Evolutionary conservation across 192 early-diverging fungal genomes (phyloP).

Genomic region (Pilobolus umbonatus): DNA sequence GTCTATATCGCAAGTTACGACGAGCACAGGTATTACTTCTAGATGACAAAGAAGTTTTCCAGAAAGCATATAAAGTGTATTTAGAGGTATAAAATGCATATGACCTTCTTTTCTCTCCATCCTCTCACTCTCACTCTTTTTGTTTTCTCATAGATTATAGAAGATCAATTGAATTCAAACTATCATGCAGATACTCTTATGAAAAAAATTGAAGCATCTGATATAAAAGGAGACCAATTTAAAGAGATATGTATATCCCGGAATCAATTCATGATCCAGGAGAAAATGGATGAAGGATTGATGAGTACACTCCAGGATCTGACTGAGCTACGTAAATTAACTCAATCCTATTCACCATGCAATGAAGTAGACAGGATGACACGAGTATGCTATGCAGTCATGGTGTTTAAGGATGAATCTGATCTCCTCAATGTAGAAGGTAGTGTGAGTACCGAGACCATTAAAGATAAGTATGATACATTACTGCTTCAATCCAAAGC

Average conservation of each 20-base stretch:
- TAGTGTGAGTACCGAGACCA: too few relatives aligned
- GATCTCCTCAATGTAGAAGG: too few relatives aligned
- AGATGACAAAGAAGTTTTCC: constrained; percentile 50
- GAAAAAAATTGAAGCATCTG: not conserved
- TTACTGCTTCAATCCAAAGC: too few relatives aligned
- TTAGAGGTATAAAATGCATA: constrained; percentile 29
- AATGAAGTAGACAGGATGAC: not conserved
- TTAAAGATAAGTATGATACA: too few relatives aligned
- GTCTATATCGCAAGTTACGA: constrained; percentile 50
- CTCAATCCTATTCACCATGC: too few relatives aligned
- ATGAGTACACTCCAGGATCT: too few relatives aligned
- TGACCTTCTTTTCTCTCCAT: not conserved
- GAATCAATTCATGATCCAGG: too few relatives aligned
- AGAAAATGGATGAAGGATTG: too few relatives aligned
- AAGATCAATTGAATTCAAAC: not conserved
- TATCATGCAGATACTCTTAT: constrained; percentile 1
- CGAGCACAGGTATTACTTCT: constrained; percentile 48
- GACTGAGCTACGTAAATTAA: too few relatives aligned
- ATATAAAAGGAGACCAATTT: constrained; percentile 1
- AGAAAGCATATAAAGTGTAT: constrained; percentile 39
- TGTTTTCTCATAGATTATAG: not conserved
- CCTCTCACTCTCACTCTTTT: not conserved
- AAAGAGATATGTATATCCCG: not conserved
- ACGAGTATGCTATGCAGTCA: not conserved
- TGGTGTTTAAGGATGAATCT: not conserved